Conservation (phyloP, 306 rosid species). For the Glycine soja region DNA sequence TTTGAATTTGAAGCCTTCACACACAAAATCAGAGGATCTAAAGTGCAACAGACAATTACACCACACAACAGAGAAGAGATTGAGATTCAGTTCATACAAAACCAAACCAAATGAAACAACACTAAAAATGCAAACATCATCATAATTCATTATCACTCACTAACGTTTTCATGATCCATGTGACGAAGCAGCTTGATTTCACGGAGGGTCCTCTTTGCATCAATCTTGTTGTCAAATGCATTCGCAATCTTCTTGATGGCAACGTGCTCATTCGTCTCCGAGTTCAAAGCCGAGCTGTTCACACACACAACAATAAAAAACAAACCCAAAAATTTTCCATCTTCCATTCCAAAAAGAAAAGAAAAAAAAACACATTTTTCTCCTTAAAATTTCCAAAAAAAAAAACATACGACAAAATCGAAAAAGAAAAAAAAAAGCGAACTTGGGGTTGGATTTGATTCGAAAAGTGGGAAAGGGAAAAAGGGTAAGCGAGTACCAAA, state of each 20-base stretch:
- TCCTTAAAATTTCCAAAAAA: neutral
- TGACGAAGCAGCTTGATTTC: slow-evolving; percentile 98
- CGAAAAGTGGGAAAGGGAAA: neutral
- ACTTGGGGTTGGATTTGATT: slow-evolving; percentile 40
- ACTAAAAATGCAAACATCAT: neutral
- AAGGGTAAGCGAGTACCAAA: slow-evolving; percentile 63
- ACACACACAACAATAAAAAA: slow-evolving; percentile 24
- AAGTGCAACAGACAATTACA: neutral
- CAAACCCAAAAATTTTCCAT: neutral
- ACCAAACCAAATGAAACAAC: neutral
- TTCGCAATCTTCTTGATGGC: slow-evolving; percentile 96
- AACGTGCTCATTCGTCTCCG: slow-evolving; percentile 89
- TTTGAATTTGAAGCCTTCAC: neutral
- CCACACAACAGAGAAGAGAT: slow-evolving; percentile 3
- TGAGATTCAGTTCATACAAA: slow-evolving; percentile 1
- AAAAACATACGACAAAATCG: neutral
- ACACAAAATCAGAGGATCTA: slow-evolving; percentile 33
- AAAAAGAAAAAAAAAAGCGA: slow-evolving; percentile 3
- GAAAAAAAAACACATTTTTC: neutral
- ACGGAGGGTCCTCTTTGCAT: slow-evolving; percentile 95
- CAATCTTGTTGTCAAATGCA: slow-evolving; percentile 94
- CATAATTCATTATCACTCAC: slow-evolving; percentile 52
- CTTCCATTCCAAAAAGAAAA: slow-evolving; percentile 26
- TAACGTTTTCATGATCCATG: slow-evolving; percentile 97
- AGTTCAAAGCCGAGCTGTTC: slow-evolving; percentile 79